phyloP scores from a whole-genome alignment of 163 green algal genomes.

The Coccomyxa subellipsoidea region DNA sequence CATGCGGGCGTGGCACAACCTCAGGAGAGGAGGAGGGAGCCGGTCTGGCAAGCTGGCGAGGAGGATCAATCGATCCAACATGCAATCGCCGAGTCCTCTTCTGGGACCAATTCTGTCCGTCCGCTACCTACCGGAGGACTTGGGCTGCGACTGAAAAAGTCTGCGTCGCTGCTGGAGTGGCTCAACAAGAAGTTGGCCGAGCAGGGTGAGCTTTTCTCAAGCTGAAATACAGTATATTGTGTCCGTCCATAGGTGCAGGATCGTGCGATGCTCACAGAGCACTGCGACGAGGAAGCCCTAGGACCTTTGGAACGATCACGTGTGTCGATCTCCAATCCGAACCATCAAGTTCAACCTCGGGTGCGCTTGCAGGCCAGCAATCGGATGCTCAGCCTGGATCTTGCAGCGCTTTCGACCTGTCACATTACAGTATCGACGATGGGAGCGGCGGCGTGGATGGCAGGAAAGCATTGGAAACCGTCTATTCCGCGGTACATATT shows the following conservation, averaged over 20 bases:
- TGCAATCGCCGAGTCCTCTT: neutral
- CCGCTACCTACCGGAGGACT: neutral
- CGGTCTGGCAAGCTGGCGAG: neutral
- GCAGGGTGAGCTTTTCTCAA: neutral
- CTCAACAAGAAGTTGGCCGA: constrained; percentile 5
- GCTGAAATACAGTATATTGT: neutral
- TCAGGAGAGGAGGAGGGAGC: neutral
- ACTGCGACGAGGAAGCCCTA: neutral
- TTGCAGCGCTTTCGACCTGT: neutral
- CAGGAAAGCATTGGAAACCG: neutral
- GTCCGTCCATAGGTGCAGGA: neutral
- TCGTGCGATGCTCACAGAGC: neutral
- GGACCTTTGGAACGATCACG: neutral
- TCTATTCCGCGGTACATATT: neutral
- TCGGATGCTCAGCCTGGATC: neutral
- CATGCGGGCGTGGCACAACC: neutral
- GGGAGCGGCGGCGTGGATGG: neutral
- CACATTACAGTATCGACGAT: neutral
- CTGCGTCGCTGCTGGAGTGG: neutral
- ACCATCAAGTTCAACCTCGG: neutral
- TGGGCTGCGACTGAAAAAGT: neutral
- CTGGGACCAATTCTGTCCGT: neutral
- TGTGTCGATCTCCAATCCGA: neutral
- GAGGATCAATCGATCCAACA: neutral
- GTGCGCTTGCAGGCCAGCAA: neutral